Evolutionary conservation across 2,329 filamentous ascomycete genomes (phyloP).

Genomic region (Alternaria burnsii): DNA sequence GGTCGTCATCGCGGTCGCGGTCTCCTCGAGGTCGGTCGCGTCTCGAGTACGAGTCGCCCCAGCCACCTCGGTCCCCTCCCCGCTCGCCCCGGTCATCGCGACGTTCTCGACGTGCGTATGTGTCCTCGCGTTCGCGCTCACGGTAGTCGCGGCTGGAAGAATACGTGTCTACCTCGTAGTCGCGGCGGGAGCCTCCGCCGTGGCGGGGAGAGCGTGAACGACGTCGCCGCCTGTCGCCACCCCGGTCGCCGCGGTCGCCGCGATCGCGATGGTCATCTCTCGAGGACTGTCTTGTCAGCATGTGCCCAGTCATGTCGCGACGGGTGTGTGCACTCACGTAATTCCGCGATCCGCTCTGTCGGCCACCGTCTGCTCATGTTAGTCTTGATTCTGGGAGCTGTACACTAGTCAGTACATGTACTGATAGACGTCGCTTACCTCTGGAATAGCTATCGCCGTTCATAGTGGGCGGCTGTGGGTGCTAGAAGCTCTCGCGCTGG

Average conservation of each 20-base stretch:
- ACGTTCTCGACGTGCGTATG: slow-evolving; percentile 75
- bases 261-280: slow-evolving; percentile 41
- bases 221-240: slow-evolving; percentile 61
- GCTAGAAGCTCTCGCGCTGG: slow-evolving; percentile 24
- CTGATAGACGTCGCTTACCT: slow-evolving; percentile 63
- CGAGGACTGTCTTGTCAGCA: slow-evolving; percentile 43
- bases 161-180: slow-evolving; percentile 83
- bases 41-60: slow-evolving; percentile 63
- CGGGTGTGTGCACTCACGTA: slow-evolving; percentile 46
- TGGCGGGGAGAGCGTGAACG: slow-evolving; percentile 88
- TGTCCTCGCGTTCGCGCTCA: slow-evolving; percentile 91
- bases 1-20: slow-evolving; percentile 47
- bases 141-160: slow-evolving; percentile 92
- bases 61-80: slow-evolving; percentile 57
- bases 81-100: slow-evolving; percentile 57
- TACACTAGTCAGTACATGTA: slow-evolving; percentile 49
- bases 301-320: slow-evolving; percentile 16
- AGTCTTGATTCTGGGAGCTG: slow-evolving; percentile 40
- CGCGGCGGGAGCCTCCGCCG: slow-evolving; percentile 67
- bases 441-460: slow-evolving; percentile 86
- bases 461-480: slow-evolving; percentile 62
- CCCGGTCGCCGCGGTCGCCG: slow-evolving; percentile 29
- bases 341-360: slow-evolving; percentile 48
- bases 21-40: slow-evolving; percentile 45
- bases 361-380: slow-evolving; percentile 50